Conservation (phyloP, 805 yeast genomes). For the Yamadazyma laniorum region DNA sequence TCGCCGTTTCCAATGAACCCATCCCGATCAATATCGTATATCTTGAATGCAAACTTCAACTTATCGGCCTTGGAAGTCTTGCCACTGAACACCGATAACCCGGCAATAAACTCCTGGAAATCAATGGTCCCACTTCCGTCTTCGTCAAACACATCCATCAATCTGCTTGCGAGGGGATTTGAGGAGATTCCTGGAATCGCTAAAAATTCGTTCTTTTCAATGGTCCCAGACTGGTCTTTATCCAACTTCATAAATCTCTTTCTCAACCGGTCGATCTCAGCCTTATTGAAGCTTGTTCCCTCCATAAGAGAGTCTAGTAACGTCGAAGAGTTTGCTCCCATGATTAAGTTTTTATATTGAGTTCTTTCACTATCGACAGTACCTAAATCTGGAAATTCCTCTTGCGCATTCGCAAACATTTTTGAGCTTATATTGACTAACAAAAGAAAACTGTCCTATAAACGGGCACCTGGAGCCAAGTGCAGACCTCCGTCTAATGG, state of each 20-base stretch:
- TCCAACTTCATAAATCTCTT: conserved; percentile 95
- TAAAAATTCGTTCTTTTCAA: conserved; percentile 86
- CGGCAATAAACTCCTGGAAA: conserved; percentile 89
- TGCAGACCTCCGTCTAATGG: conserved; percentile 72
- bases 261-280: conserved; percentile 87
- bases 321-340: conserved; percentile 65
- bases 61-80: conserved; percentile 80
- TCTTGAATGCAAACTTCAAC: conserved; percentile 83
- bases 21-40: conserved; percentile 93
- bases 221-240: conserved; percentile 87
- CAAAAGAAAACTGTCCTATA: too few species aligned
- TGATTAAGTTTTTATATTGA: too few species aligned
- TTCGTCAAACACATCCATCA: conserved; percentile 91
- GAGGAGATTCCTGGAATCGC: conserved; percentile 89
- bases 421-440: too few species aligned
- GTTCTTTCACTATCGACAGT: too few species aligned
- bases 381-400: too few species aligned
- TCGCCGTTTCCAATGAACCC: conserved; percentile 96
- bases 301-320: conserved; percentile 68
- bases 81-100: conserved; percentile 83
- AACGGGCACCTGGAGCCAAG: conserved; percentile 23
- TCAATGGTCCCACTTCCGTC: conserved; percentile 93
- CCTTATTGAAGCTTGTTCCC: conserved; percentile 83
- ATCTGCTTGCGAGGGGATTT: conserved; percentile 85
- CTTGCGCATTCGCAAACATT: too few species aligned